These are phyloP conservation scores for Leccinum rimulosum DNA, from an alignment of 768 basidiomycete genomes.

Conservation along the genomic window DNA sequence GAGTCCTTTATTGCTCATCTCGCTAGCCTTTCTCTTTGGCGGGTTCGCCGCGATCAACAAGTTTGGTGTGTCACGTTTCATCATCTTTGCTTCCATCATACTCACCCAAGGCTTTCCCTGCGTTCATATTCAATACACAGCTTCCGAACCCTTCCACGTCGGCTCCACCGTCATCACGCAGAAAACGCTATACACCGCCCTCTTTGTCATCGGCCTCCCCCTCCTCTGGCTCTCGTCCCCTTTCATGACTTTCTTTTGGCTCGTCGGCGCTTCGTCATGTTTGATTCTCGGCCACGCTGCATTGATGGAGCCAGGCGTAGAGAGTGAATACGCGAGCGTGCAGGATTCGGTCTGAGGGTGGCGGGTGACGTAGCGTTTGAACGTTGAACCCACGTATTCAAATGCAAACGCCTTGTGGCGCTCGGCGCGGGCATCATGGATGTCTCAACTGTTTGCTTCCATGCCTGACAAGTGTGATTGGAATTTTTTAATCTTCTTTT, in stretches of 20 bases:
- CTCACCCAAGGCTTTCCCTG: not conserved
- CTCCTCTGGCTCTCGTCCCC: slow-evolving; percentile 79
- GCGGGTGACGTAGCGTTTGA: not conserved
- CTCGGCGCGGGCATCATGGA: not conserved
- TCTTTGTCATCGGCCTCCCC: slow-evolving; percentile 91
- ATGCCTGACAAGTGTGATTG: not conserved
- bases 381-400: not conserved
- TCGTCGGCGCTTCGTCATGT: slow-evolving; percentile 83
- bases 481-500: not conserved
- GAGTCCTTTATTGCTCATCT: slow-evolving; percentile 77
- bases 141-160: slow-evolving; percentile 80
- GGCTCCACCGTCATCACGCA: slow-evolving; percentile 83
- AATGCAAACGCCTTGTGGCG: not conserved
- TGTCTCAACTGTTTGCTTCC: not conserved
- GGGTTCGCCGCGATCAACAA: slow-evolving; percentile 89
- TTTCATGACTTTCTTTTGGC: slow-evolving; percentile 87
- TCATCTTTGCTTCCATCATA: not conserved
- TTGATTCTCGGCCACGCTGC: slow-evolving; percentile 85
- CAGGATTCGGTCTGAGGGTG: slow-evolving; percentile 51
- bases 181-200: slow-evolving; percentile 80
- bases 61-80: slow-evolving; percentile 57
- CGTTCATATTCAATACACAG: slow-evolving; percentile 36
- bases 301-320: slow-evolving; percentile 90
- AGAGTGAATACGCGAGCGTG: slow-evolving; percentile 87
- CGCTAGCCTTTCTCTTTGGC: slow-evolving; percentile 84